Conservation (phyloP, 768 basidiomycete species). For the Tricholoma flavovirens region DNA sequence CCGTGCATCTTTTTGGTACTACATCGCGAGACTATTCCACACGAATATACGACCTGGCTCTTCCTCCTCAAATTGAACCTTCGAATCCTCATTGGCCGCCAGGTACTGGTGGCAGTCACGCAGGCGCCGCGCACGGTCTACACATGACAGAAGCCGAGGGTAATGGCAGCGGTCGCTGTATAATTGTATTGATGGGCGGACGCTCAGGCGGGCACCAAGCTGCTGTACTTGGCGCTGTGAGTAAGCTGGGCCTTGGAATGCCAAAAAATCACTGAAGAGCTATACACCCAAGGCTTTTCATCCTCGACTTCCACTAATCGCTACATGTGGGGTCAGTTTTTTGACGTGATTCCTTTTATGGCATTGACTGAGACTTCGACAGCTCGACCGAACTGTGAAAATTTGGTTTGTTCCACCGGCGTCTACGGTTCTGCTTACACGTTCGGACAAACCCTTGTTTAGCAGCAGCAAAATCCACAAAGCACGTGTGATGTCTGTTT, state of each 20-base stretch:
- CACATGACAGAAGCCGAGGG: constrained; percentile 58
- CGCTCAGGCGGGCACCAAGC: constrained; percentile 69
- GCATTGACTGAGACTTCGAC: background rate
- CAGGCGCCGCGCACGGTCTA: constrained; percentile 66
- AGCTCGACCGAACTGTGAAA: constrained; percentile 73
- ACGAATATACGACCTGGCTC: constrained; percentile 61
- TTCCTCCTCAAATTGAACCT: constrained; percentile 24
- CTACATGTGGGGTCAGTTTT: constrained; percentile 67
- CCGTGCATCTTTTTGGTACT: constrained; percentile 58
- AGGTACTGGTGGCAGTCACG: constrained; percentile 40
- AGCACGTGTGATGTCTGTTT: constrained; percentile 55
- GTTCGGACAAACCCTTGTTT: constrained; percentile 76
- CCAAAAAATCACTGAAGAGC: constrained; percentile 2
- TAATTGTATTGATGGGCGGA: constrained; percentile 61
- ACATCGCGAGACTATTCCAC: constrained; percentile 69
- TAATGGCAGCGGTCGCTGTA: constrained; percentile 56
- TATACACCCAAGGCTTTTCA: constrained; percentile 55
- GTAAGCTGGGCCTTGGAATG: constrained; percentile 30
- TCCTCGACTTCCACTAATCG: constrained; percentile 54
- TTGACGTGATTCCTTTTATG: background rate
- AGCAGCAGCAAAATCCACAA: constrained; percentile 62
- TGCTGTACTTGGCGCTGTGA: constrained; percentile 53
- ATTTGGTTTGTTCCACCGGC: constrained; percentile 59
- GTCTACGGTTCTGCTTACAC: constrained; percentile 31
- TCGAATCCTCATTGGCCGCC: constrained; percentile 61